A percentile compares a stretch with the other conserved stretches of the same genome.
phyloP scores from a whole-genome alignment of 2,329 filamentous ascomycete species.

The Colletotrichum cereale region DNA sequence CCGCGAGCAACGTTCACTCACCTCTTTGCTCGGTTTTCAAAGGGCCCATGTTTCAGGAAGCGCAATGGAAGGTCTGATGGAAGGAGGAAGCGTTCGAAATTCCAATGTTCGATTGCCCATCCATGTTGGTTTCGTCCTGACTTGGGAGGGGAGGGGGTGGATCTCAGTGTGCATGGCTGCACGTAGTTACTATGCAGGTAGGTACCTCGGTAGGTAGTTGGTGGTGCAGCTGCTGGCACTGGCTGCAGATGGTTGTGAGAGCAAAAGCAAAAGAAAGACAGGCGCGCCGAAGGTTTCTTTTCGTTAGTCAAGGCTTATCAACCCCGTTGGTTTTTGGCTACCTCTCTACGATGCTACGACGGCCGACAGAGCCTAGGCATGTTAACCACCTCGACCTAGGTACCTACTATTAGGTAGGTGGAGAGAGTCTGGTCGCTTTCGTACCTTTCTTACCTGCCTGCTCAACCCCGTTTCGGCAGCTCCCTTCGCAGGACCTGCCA shows the following conservation, averaged over 20 bases:
- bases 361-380: neutral
- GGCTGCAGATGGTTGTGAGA: constrained; percentile 15
- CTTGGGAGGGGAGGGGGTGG: constrained; percentile 9
- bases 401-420: too few species aligned
- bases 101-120: constrained; percentile 25
- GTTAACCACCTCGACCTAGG: too few species aligned
- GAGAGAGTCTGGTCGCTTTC: neutral
- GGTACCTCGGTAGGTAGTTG: too few species aligned
- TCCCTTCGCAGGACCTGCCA: neutral
- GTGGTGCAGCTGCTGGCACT: neutral
- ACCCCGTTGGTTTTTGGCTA: neutral
- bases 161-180: constrained; percentile 25
- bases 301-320: constrained; percentile 1
- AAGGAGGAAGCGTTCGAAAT: constrained; percentile 26
- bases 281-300: constrained; percentile 19
- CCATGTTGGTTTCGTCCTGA: constrained; percentile 9
- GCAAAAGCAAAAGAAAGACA: constrained; percentile 16
- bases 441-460: neutral
- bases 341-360: neutral
- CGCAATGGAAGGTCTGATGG: constrained; percentile 33
- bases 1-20: neutral
- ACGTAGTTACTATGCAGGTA: neutral
- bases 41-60: constrained; percentile 29
- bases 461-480: neutral
- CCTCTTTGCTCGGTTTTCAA: neutral